Conservation (phyloP, 2,329 filamentous ascomycete genomes). For the Metarhizium sp. region DNA sequence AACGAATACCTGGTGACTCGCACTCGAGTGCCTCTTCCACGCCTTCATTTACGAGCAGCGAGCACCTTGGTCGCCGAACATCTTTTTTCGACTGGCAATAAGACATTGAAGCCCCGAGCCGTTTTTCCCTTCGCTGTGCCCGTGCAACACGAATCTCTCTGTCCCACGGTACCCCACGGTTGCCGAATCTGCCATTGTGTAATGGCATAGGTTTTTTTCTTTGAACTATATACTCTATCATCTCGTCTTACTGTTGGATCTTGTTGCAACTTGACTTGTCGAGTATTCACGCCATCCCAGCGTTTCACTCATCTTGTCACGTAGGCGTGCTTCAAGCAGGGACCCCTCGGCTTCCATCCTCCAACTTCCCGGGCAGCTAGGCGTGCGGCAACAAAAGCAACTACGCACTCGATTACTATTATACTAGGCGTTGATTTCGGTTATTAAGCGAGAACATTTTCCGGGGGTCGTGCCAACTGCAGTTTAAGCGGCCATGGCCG, state of each 20-base stretch:
- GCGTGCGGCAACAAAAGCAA: not conserved
- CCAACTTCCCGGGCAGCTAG: not conserved
- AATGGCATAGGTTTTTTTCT: not conserved
- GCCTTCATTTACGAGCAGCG: not conserved
- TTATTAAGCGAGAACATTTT: not conserved
- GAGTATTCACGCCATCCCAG: not conserved
- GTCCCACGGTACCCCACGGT: not conserved
- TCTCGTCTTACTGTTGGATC: not conserved
- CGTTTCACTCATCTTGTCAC: not conserved
- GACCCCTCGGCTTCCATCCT: not conserved
- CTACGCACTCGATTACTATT: not conserved
- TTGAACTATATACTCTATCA: not conserved
- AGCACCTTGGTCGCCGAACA: not conserved
- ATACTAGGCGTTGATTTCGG: not conserved
- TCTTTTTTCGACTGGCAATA: not conserved
- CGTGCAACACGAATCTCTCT: not conserved
- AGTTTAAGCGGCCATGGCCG: constrained; percentile 43
- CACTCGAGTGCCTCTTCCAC: not conserved
- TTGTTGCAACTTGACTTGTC: not conserved
- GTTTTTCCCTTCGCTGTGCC: not conserved
- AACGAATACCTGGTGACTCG: not conserved
- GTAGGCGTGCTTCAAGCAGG: not conserved
- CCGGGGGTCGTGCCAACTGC: not conserved
- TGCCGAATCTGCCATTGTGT: not conserved
- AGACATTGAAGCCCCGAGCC: not conserved